Evolutionary conservation across 768 basidiomycete species (phyloP).

Genomic region (Mycena belliarum): DNA sequence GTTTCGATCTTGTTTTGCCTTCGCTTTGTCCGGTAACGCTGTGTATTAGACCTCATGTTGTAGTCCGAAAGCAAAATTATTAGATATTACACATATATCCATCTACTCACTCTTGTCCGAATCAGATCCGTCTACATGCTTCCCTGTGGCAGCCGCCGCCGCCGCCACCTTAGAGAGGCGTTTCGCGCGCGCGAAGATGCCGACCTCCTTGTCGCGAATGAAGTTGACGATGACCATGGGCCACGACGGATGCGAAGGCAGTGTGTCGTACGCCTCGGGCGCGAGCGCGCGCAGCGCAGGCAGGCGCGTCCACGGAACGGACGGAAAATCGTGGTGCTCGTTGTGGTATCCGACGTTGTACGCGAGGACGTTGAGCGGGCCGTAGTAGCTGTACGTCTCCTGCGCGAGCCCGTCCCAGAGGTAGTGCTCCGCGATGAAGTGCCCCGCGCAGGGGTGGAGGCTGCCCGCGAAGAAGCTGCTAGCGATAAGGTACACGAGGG

Average conservation of each 20-base stretch:
- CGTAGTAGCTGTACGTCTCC: conserved; percentile 98
- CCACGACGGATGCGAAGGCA: conserved; percentile 91
- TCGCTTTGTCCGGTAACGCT: background rate
- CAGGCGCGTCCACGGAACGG: conserved; percentile 91
- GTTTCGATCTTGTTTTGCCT: background rate
- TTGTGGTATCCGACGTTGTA: conserved; percentile 99
- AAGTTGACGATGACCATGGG: conserved; percentile 94
- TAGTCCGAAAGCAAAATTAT: background rate
- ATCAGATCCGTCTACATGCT: conserved; percentile 18
- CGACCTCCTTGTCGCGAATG: conserved; percentile 86
- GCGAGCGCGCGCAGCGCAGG: conserved; percentile 81
- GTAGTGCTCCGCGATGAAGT: conserved; percentile 98
- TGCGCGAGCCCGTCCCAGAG: conserved; percentile 90
- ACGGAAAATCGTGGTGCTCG: conserved; percentile 99
- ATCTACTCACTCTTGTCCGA: conserved; percentile 28
- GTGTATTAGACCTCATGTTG: background rate
- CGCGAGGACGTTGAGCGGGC: conserved; percentile 82
- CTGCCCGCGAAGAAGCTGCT: conserved; percentile 97
- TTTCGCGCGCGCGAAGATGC: conserved; percentile 88
- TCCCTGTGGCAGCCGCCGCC: conserved; percentile 2
- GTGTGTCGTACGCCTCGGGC: conserved; percentile 86
- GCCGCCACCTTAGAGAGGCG: conserved; percentile 47
- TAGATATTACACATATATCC: conserved; percentile 9
- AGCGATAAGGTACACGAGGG: conserved; percentile 80
- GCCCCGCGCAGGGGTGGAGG: conserved; percentile 92